phyloP scores from a whole-genome alignment of 345 rosid species.

The Citrus medica region DNA sequence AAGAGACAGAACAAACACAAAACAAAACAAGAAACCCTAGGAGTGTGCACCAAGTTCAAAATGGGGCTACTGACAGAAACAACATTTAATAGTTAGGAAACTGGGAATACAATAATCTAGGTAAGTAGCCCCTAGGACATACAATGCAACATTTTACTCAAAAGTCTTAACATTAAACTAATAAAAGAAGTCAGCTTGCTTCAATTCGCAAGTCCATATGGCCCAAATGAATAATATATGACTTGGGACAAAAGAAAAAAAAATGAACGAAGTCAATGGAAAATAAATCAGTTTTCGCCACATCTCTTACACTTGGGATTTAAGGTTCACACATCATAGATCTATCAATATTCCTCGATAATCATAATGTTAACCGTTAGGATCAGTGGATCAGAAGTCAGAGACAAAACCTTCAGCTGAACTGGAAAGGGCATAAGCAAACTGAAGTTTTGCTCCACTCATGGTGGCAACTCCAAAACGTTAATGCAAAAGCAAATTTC shows the following conservation, averaged over 20 bases:
- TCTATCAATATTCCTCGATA: neutral
- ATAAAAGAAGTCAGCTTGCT: neutral
- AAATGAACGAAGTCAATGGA: neutral
- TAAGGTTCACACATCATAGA: neutral
- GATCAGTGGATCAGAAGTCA: neutral
- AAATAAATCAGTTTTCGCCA: neutral
- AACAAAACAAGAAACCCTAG: neutral
- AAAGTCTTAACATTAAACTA: neutral
- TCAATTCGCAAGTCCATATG: neutral
- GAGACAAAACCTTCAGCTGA: neutral
- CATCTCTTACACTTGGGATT: neutral
- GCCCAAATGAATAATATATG: neutral
- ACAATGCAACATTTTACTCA: neutral
- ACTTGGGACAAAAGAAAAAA: neutral
- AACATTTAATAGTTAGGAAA: neutral
- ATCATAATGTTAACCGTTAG: neutral
- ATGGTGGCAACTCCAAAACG: neutral
- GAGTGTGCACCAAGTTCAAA: neutral
- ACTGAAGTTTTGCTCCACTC: neutral
- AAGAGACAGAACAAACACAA: neutral
- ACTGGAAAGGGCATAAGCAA: neutral
- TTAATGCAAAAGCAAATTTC: neutral
- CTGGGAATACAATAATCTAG: neutral
- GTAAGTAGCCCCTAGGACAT: neutral
- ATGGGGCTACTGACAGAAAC: neutral